A percentile compares a stretch with the other conserved stretches of the same genome.
Evolutionary conservation across 345 rosid species (phyloP).

Genomic region (Bruguiera gymnorhiza): DNA sequence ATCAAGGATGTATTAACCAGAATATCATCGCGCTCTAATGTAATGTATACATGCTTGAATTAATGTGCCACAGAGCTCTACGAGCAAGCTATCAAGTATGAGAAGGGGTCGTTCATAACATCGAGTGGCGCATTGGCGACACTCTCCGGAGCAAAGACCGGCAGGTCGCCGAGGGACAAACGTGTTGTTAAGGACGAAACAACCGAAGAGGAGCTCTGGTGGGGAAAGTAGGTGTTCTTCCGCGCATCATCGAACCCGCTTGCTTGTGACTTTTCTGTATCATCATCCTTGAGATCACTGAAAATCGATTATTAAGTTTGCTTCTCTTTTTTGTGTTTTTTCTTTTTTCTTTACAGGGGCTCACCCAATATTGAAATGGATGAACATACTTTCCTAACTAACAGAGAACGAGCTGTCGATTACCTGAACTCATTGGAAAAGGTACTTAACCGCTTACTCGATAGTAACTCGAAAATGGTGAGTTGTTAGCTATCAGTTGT

Average conservation of each 20-base stretch:
- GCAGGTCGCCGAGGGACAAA: conserved; percentile 89
- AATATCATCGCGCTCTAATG: too few relatives aligned
- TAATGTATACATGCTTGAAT: too few relatives aligned
- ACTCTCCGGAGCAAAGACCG: conserved; percentile 96
- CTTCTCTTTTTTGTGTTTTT: not conserved
- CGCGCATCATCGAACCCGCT: not conserved
- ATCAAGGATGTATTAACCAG: too few relatives aligned
- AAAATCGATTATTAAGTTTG: too few relatives aligned
- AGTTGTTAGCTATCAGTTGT: too few relatives aligned
- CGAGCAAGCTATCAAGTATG: conserved; percentile 82
- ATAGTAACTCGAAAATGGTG: too few relatives aligned
- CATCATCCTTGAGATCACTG: too few relatives aligned
- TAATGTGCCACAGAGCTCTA: conserved; percentile 54
- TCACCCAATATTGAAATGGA: conserved; percentile 99
- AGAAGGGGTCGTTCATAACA: conserved; percentile 87
- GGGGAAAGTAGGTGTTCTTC: conserved; percentile 86
- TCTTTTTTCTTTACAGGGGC: conserved; percentile 57
- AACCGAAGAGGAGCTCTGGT: conserved; percentile 86
- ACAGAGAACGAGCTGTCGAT: conserved; percentile 98
- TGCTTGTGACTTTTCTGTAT: too few relatives aligned
- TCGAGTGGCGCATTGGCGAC: conserved; percentile 89
- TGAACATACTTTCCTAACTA: conserved; percentile 87
- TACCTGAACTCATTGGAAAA: conserved; percentile 93
- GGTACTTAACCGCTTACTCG: conserved; percentile 29
- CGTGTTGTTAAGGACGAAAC: conserved; percentile 79